These are phyloP conservation scores for Ogataea allantospora DNA, from an alignment of 805 yeast genomes.

Conservation along the genomic window DNA sequence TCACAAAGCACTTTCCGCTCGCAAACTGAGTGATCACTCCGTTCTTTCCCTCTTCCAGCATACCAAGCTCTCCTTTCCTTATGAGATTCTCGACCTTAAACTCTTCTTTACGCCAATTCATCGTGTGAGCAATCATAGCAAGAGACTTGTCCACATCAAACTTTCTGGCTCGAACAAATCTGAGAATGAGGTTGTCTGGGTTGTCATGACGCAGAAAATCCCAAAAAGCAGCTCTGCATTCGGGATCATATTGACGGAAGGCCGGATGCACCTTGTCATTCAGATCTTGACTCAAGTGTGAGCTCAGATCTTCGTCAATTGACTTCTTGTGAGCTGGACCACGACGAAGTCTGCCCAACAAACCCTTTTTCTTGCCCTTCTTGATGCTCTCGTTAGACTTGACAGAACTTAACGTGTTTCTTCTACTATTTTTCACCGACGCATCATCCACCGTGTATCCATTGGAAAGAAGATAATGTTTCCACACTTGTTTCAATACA, in stretches of 20 bases:
- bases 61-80: constrained; percentile 69
- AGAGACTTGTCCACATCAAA: constrained; percentile 71
- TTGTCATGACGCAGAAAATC: constrained; percentile 67
- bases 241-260: constrained; percentile 51
- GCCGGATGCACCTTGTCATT: constrained; percentile 40
- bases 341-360: constrained; percentile 30
- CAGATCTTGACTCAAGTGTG: constrained; percentile 27
- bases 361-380: constrained; percentile 34
- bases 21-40: constrained; percentile 58
- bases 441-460: constrained; percentile 40
- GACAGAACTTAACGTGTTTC: constrained; percentile 29
- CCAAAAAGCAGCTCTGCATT: constrained; percentile 55
- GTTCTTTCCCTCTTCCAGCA: constrained; percentile 39
- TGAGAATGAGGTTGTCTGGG: constrained; percentile 73
- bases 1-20: constrained; percentile 66
- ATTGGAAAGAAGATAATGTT: constrained; percentile 56
- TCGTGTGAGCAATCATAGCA: constrained; percentile 67
- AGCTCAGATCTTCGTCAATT: constrained; percentile 19
- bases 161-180: constrained; percentile 85
- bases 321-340: constrained; percentile 27
- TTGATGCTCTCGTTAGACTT: constrained; percentile 27
- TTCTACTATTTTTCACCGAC: constrained; percentile 14
- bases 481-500: constrained; percentile 69
- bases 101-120: constrained; percentile 71
- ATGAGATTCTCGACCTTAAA: constrained; percentile 60